Conservation (phyloP, 2,329 filamentous ascomycete genomes). For the Akanthomyces muscarius region DNA sequence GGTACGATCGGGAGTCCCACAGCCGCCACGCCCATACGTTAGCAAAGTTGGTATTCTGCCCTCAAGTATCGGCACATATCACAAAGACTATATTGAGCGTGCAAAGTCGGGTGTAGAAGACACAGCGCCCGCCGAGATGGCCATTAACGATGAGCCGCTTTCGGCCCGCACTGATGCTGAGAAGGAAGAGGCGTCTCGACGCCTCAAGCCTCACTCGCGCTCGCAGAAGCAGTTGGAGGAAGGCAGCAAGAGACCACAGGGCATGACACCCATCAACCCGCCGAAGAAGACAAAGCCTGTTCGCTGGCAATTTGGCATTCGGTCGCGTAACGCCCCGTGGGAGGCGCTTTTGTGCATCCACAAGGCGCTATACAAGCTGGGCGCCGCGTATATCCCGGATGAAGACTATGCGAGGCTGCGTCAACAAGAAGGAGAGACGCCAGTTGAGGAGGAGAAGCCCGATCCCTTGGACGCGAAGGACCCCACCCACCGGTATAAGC, state of each 20-base stretch:
- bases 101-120: constrained; percentile 51
- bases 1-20: constrained; percentile 49
- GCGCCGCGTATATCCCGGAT: constrained; percentile 78
- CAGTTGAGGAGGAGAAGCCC: constrained; percentile 34
- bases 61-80: constrained; percentile 84
- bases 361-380: constrained; percentile 81
- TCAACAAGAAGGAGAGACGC: constrained; percentile 33
- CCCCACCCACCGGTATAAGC: constrained; percentile 63
- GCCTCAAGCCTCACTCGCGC: constrained; percentile 80
- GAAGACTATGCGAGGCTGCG: constrained; percentile 46
- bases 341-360: constrained; percentile 95
- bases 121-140: constrained; percentile 38
- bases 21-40: constrained; percentile 55
- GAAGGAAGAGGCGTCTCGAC: constrained; percentile 73
- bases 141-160: constrained; percentile 44
- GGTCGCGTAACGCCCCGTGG: constrained; percentile 87
- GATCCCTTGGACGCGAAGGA: constrained; percentile 42
- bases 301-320: constrained; percentile 97
- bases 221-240: constrained; percentile 67
- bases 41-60: constrained; percentile 91
- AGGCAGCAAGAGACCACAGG: constrained; percentile 54
- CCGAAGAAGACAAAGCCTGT: constrained; percentile 73
- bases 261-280: constrained; percentile 59
- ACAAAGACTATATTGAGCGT: constrained; percentile 84
- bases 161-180: constrained; percentile 63